Evolutionary conservation across 1,139 yeast species (phyloP).

Genomic region (Protomyces inouyei): DNA sequence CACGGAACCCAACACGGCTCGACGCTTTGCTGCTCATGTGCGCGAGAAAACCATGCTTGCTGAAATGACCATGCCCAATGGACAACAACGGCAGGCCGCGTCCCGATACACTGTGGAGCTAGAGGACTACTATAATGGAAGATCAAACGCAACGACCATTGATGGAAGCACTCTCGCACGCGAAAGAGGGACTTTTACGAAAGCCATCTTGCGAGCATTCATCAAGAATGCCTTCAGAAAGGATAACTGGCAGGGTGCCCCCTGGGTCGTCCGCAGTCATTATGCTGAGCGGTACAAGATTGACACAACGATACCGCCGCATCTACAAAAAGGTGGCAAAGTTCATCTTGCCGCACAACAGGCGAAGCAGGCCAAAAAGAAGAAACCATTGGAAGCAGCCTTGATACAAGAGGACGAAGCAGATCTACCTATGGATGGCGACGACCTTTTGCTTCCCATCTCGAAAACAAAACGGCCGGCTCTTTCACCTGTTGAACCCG

Average conservation of each 20-base stretch:
- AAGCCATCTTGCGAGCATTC: constrained; percentile 82
- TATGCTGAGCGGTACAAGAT: constrained; percentile 45
- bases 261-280: constrained; percentile 88
- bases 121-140: constrained; percentile 43
- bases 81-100: constrained; percentile 55
- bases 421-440: background rate
- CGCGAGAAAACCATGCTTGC: constrained; percentile 50
- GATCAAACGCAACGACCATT: constrained; percentile 44
- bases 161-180: constrained; percentile 70
- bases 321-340: constrained; percentile 34
- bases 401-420: background rate
- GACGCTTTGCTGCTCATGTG: constrained; percentile 47
- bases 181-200: constrained; percentile 82
- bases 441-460: constrained; percentile 31
- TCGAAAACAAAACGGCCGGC: constrained; percentile 33
- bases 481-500: constrained; percentile 26
- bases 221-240: constrained; percentile 78
- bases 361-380: constrained; percentile 20
- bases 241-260: constrained; percentile 83
- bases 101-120: constrained; percentile 65
- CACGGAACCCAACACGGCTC: constrained; percentile 33
- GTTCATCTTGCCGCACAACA: constrained; percentile 31
- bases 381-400: constrained; percentile 4
- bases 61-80: constrained; percentile 44
- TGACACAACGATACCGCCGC: constrained; percentile 39